Base-by-base conservation (phyloP, 2,329 filamentous ascomycete species). In the Magnaporthiopsis rhizophila region DNA sequence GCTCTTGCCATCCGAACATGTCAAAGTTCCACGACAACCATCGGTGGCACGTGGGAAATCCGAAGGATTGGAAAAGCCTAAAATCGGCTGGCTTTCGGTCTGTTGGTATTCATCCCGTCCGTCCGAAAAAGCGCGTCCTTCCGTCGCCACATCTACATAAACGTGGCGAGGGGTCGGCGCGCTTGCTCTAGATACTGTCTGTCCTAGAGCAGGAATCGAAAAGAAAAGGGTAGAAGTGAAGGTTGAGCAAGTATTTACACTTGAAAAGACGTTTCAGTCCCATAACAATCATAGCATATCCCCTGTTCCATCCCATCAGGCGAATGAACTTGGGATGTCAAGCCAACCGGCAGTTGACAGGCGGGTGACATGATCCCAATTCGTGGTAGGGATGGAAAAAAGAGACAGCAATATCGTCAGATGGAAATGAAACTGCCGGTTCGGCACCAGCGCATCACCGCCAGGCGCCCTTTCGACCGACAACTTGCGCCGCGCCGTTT, bases 161-260 rank as follows among this genome's bases (percentile, higher is more conserved):
- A 11, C n/a, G 45, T n/a, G 45, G n/a, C 21, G 45, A 21, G 9
- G 45, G 21, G 11, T 53, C 7, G 18, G 45, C 45, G 45, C 21
- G 18, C 45, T n/a, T n/a, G 45, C 18, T 53, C 45, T 53, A 53
- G 45, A 2, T n/a, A 8, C 24, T 26, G 11, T 26, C 15, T 11
- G 18, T 32, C 57, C 56, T 53, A n/a, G 18, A 21, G 45, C 18
- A 18, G 53, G 53, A 58, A 36, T 30, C n/a, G n/a, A n/a, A 24
- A 5, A 15, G 34, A 18, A 34, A 57, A 57, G 30, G 30, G 18
- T 32, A 11, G 61, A 30, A 26, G 11, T 34, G 61, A 62, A 62
- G 50, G 32, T 32, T 45, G 15, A 30, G 30, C 30, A 34, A 62
- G 28, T 62, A 62, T 62, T 34, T 62, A 62, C 61, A 62, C 26